Percentiles rank a stretch among this genome's conserved stretches.
Evolutionary conservation across 352 stramenopile species (phyloP).

Genomic region (Globisporangium spiculum): DNA sequence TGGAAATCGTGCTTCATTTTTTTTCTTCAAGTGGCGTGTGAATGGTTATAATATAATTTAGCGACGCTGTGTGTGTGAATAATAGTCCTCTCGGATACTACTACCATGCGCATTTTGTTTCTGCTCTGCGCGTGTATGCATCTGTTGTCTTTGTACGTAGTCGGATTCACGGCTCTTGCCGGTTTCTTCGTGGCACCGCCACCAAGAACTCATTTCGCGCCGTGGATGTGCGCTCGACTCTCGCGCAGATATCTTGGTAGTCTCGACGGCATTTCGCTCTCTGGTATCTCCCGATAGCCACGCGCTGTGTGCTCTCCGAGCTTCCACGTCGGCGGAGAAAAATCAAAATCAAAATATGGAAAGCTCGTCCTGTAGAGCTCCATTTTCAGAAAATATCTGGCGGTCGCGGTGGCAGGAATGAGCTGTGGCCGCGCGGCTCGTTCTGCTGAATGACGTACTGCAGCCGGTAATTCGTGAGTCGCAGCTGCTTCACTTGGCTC

Average conservation of each 20-base stretch:
- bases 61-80: background rate
- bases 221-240: background rate
- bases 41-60: background rate
- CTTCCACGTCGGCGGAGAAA: background rate
- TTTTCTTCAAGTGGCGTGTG: background rate
- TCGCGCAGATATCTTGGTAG: background rate
- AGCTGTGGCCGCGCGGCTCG: conserved; percentile 36
- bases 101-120: background rate
- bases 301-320: background rate
- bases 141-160: background rate
- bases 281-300: background rate
- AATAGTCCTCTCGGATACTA: background rate
- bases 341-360: background rate
- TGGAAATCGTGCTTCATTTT: background rate
- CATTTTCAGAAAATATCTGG: conserved; percentile 65
- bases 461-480: conserved; percentile 62
- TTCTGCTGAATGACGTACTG: conserved; percentile 75
- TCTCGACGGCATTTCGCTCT: background rate
- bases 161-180: background rate
- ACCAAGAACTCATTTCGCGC: background rate
- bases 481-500: conserved; percentile 67
- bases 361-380: background rate
- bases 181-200: too few relatives aligned
- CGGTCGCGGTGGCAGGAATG: conserved; percentile 55
- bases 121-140: background rate